These are phyloP conservation scores for Meyerozyma sp. DNA, from an alignment of 1,139 yeast genomes.

Conservation along the genomic window DNA sequence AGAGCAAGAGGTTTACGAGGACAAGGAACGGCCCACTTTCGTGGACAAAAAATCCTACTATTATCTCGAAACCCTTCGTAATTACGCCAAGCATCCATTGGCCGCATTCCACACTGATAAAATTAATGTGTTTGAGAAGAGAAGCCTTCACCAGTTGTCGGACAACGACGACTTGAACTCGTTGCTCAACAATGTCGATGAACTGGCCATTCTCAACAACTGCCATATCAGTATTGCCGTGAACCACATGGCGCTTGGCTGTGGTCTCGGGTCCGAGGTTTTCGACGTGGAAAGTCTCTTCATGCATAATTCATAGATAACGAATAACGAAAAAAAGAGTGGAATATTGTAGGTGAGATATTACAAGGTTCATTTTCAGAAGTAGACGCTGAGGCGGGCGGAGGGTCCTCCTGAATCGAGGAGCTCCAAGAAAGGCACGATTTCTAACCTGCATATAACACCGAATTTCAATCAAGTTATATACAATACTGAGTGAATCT, in stretches of 20 bases:
- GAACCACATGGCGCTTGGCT: constrained; percentile 11
- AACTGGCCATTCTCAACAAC: constrained; percentile 10
- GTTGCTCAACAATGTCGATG: constrained; percentile 8
- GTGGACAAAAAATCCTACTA: constrained; percentile 15
- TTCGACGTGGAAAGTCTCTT: constrained; percentile 5
- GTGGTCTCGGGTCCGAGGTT: constrained; percentile 9
- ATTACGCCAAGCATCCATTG: constrained; percentile 3
- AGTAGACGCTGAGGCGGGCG: too few species aligned
- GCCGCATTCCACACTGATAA: constrained; percentile 3
- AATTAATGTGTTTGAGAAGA: neutral
- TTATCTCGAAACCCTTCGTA: constrained; percentile 11
- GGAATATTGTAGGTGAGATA: too few species aligned
- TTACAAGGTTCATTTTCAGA: too few species aligned
- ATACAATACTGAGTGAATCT: neutral
- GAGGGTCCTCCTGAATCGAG: too few species aligned
- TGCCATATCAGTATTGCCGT: constrained; percentile 21
- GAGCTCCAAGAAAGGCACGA: too few species aligned
- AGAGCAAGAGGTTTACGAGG: constrained; percentile 3
- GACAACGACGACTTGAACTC: constrained; percentile 11
- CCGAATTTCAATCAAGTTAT: too few species aligned
- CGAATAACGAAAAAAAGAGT: neutral
- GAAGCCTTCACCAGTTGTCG: constrained; percentile 4
- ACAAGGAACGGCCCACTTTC: constrained; percentile 10
- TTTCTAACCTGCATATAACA: too few species aligned
- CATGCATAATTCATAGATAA: neutral